A percentile compares a stretch with the other conserved stretches of the same genome.
Evolutionary conservation across 2,329 filamentous ascomycete genomes (phyloP).

Genomic region (Didymella sp.): DNA sequence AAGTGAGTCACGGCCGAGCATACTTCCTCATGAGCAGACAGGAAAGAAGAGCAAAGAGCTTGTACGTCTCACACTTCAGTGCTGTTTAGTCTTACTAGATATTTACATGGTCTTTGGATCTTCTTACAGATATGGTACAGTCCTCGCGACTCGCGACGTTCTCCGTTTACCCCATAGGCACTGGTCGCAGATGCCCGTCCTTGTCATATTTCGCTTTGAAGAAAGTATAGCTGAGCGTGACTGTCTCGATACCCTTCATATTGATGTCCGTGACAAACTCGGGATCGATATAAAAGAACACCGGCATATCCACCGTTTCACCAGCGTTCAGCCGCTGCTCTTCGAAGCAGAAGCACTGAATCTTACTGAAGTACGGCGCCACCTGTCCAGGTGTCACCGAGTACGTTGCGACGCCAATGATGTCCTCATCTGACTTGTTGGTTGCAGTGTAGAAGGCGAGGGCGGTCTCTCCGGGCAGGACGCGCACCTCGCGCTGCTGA

Average conservation of each 20-base stretch:
- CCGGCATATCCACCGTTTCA: constrained; percentile 98
- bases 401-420: constrained; percentile 97
- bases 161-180: constrained; percentile 48
- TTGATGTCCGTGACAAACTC: constrained; percentile 90
- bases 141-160: not conserved
- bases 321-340: constrained; percentile 91
- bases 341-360: constrained; percentile 99
- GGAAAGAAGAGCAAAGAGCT: not conserved
- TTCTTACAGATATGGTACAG: constrained; percentile 21
- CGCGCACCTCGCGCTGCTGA: constrained; percentile 94
- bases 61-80: not conserved
- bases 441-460: constrained; percentile 97
- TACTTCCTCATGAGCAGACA: not conserved
- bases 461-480: constrained; percentile 94
- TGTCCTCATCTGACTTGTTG: constrained; percentile 87
- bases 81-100: not conserved
- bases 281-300: constrained; percentile 98
- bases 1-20: not conserved
- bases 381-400: constrained; percentile 96
- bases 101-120: not conserved
- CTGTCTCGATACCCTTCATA: constrained; percentile 93
- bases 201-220: constrained; percentile 93
- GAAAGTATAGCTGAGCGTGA: constrained; percentile 96
- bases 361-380: constrained; percentile 98
- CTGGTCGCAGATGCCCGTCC: constrained; percentile 71